These are phyloP conservation scores for Trifolium pratense DNA, from an alignment of 306 rosid genomes.

Conservation along the genomic window DNA sequence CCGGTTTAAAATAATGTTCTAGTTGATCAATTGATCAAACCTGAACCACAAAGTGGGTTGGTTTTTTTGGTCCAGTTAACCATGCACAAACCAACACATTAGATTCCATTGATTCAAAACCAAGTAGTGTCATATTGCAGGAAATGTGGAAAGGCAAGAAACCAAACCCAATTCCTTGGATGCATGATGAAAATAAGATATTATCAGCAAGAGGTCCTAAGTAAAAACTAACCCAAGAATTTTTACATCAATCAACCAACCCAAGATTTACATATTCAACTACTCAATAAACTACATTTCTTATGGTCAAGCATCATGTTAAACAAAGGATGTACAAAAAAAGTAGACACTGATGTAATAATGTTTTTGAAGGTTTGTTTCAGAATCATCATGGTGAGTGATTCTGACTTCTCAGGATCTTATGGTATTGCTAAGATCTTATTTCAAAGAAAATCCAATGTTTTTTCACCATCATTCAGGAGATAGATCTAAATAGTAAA, in stretches of 20 bases:
- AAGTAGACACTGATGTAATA: not conserved
- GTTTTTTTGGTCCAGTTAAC: too few species aligned
- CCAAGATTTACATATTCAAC: not conserved
- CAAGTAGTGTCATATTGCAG: not conserved
- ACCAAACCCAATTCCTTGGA: not conserved
- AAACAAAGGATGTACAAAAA: slow-evolving; percentile 5
- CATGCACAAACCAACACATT: not conserved
- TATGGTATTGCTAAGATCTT: too few species aligned
- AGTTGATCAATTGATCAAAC: too few species aligned
- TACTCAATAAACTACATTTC: not conserved
- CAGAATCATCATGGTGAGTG: too few species aligned
- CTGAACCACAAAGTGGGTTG: too few species aligned
- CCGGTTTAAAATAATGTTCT: too few species aligned
- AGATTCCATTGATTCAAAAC: not conserved
- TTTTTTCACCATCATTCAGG: too few species aligned
- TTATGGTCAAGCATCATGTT: not conserved
- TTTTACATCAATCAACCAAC: not conserved
- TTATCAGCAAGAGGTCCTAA: slow-evolving; percentile 4
- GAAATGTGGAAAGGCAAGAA: not conserved
- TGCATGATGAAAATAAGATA: not conserved
- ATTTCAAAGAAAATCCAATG: too few species aligned
- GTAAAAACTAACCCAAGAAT: not conserved
- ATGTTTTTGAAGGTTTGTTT: too few species aligned
- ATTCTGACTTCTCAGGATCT: too few species aligned
- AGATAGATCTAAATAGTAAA: too few species aligned